These are phyloP conservation scores for Scenedesmus sp. DNA, from an alignment of 163 green algal species.

Conservation along the genomic window DNA sequence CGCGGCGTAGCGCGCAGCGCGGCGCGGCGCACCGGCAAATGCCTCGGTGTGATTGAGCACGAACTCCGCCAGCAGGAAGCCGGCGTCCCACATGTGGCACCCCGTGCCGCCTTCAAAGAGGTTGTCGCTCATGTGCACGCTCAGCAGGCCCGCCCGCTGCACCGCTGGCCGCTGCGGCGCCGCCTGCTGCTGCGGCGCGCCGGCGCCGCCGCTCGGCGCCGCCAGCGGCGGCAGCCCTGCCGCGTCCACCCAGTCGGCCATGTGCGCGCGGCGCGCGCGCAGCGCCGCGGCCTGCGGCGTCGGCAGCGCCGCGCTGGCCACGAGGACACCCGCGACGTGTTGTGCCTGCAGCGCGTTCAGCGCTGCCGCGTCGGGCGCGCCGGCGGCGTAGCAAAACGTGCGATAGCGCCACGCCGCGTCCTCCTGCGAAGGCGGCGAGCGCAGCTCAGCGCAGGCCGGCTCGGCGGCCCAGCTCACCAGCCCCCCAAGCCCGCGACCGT, in stretches of 20 bases:
- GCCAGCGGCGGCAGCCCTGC: too few relatives aligned
- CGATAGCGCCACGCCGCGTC: conserved; percentile 22
- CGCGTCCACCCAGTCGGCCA: too few relatives aligned
- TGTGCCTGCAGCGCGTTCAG: too few relatives aligned
- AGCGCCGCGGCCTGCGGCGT: too few relatives aligned
- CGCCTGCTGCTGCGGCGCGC: conserved; percentile 17
- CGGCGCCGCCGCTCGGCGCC: too few relatives aligned
- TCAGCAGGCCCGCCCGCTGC: conserved; percentile 53
- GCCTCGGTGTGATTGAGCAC: conserved; percentile 66
- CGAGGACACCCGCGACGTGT: too few relatives aligned
- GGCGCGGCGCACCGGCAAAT: conserved; percentile 56
- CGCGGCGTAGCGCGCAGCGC: too few relatives aligned
- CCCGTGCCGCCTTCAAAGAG: conserved; percentile 80
- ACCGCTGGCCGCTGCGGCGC: not conserved
- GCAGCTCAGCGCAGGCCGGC: not conserved
- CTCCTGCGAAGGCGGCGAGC: not conserved
- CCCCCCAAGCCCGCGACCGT: too few relatives aligned
- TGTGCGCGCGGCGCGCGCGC: too few relatives aligned
- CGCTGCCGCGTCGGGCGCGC: too few relatives aligned
- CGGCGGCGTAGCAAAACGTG: conserved; percentile 43
- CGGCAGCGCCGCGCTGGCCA: too few relatives aligned
- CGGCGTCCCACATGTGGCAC: conserved; percentile 84
- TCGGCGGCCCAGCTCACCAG: too few relatives aligned
- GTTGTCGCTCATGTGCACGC: conserved; percentile 64
- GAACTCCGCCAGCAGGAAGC: conserved; percentile 76